Evolutionary conservation across 2,329 filamentous ascomycete species (phyloP).

Genomic region (Tolypocladium tropicale): DNA sequence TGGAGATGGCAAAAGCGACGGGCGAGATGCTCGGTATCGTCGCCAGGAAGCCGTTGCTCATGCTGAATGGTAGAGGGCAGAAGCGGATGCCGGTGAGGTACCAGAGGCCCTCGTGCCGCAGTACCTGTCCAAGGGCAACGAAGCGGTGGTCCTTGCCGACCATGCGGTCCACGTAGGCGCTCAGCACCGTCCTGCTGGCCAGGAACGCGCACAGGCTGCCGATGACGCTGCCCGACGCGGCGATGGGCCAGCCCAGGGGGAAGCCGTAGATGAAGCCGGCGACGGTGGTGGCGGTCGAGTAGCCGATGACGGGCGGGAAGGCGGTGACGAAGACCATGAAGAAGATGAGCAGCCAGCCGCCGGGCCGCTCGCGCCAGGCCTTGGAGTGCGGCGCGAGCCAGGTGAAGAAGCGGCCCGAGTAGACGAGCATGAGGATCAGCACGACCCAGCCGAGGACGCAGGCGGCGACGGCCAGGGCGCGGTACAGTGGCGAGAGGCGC

Average conservation of each 20-base stretch:
- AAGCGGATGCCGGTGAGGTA: slow-evolving; percentile 86
- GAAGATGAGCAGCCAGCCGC: slow-evolving; percentile 71
- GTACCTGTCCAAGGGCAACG: slow-evolving; percentile 73
- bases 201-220: slow-evolving; percentile 75
- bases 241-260: slow-evolving; percentile 67
- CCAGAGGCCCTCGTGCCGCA: slow-evolving; percentile 83
- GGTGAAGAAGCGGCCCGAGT: slow-evolving; percentile 70
- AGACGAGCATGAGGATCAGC: slow-evolving; percentile 61
- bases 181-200: slow-evolving; percentile 68
- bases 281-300: slow-evolving; percentile 58
- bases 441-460: slow-evolving; percentile 42
- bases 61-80: slow-evolving; percentile 83
- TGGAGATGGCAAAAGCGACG: slow-evolving; percentile 67
- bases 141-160: slow-evolving; percentile 81
- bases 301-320: slow-evolving; percentile 82
- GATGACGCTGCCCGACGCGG: slow-evolving; percentile 64
- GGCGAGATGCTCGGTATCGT: slow-evolving; percentile 85
- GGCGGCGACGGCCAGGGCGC: slow-evolving; percentile 42
- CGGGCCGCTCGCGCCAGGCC: slow-evolving; percentile 63
- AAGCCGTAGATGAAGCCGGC: slow-evolving; percentile 47
- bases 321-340: slow-evolving; percentile 62
- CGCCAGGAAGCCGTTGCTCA: slow-evolving; percentile 88
- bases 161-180: slow-evolving; percentile 66
- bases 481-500: slow-evolving; percentile 50
- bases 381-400: slow-evolving; percentile 63